These are phyloP conservation scores for Pseudocercospora fijiensis DNA, from an alignment of 2,329 filamentous ascomycete species.

Conservation along the genomic window DNA sequence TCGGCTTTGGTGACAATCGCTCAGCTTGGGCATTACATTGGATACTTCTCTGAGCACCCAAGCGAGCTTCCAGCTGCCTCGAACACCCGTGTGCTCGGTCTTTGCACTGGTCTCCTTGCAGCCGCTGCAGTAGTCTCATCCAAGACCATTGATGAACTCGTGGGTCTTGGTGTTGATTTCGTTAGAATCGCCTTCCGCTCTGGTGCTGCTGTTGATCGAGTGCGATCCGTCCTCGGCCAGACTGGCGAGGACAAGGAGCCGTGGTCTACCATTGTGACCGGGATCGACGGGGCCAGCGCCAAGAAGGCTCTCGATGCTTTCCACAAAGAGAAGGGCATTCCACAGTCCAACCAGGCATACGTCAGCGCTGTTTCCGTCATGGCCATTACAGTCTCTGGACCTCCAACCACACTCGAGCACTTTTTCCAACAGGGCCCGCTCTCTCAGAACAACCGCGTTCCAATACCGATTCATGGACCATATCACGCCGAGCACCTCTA, in stretches of 20 bases:
- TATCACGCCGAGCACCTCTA: conserved; percentile 61
- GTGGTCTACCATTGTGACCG: conserved; percentile 68
- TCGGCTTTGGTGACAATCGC: conserved; percentile 64
- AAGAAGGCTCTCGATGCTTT: conserved; percentile 57
- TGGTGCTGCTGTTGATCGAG: conserved; percentile 50
- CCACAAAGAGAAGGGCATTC: conserved; percentile 55
- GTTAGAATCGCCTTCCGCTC: conserved; percentile 66
- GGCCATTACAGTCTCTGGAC: conserved; percentile 60
- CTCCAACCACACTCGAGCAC: conserved; percentile 53
- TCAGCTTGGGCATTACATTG: conserved; percentile 68
- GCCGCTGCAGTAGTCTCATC: conserved; percentile 66
- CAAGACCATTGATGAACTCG: conserved; percentile 60
- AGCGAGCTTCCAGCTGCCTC: conserved; percentile 52
- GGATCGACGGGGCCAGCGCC: conserved; percentile 53
- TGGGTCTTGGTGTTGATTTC: conserved; percentile 62
- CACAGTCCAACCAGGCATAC: conserved; percentile 55
- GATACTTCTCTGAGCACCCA: conserved; percentile 57
- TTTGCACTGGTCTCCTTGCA: conserved; percentile 70
- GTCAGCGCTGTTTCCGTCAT: conserved; percentile 60
- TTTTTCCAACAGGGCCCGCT: conserved; percentile 53
- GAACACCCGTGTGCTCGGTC: conserved; percentile 58
- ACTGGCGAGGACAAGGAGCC: conserved; percentile 56
- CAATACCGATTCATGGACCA: conserved; percentile 58
- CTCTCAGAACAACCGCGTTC: conserved; percentile 51
- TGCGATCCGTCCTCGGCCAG: conserved; percentile 52